phyloP scores from a whole-genome alignment of 495 filamentous ascomycete genomes.

The Sordaria brevicollis region DNA sequence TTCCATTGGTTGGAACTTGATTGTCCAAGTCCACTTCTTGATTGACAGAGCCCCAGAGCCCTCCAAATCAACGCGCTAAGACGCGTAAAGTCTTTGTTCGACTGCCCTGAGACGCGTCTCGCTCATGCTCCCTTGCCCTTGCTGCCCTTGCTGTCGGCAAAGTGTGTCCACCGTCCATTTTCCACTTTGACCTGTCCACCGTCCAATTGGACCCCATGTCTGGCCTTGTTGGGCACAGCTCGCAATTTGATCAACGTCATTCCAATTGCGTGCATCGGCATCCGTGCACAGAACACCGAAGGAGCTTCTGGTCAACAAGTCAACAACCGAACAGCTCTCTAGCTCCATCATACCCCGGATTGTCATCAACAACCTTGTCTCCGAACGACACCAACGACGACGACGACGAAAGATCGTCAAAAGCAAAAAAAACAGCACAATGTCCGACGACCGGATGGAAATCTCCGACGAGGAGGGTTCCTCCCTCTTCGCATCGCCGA shows the following conservation, averaged over 20 bases:
- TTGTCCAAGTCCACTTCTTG: neutral
- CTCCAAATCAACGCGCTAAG: neutral
- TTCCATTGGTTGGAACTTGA: neutral
- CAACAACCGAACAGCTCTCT: neutral
- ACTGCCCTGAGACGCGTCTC: neutral
- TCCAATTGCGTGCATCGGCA: neutral
- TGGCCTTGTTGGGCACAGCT: neutral
- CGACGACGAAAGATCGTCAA: neutral
- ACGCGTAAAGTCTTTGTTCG: neutral
- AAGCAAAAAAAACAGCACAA: neutral
- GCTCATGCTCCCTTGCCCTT: neutral
- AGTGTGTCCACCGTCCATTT: neutral
- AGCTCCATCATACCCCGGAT: neutral
- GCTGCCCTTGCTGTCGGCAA: neutral
- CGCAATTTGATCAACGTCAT: neutral
- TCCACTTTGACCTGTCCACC: neutral
- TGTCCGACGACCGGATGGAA: slow-evolving; percentile 14
- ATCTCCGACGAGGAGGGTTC: slow-evolving; percentile 47
- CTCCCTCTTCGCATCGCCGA: slow-evolving; percentile 60
- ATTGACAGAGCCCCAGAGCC: neutral
- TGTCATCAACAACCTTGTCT: neutral
- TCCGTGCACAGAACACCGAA: neutral
- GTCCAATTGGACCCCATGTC: neutral
- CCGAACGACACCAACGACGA: neutral
- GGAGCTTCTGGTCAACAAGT: neutral